Conservation (phyloP, 129 eudicot genomes). For the Erigeron canadensis region DNA sequence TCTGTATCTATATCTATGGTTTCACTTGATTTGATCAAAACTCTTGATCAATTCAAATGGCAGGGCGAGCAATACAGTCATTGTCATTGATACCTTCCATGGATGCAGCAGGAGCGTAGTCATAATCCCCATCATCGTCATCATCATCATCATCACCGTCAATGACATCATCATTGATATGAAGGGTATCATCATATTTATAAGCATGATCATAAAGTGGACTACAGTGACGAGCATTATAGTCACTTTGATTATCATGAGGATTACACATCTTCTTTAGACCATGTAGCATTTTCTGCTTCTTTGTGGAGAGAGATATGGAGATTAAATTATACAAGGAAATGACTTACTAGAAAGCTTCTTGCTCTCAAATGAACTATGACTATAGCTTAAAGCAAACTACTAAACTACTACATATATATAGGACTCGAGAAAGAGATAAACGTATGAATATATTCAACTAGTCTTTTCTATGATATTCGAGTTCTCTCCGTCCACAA, state of each 20-base stretch:
- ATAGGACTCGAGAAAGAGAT: slow-evolving; percentile 12
- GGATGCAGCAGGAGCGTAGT: slow-evolving; percentile 55
- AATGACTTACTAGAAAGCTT: slow-evolving; percentile 7
- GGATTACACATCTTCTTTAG: slow-evolving; percentile 21
- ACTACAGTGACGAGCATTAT: slow-evolving; percentile 20
- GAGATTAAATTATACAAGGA: background rate
- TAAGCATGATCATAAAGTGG: slow-evolving; percentile 14
- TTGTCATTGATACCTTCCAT: slow-evolving; percentile 24
- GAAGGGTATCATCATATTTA: slow-evolving; percentile 18
- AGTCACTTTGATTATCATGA: slow-evolving; percentile 17
- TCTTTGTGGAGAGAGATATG: slow-evolving; percentile 8
- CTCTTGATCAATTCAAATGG: slow-evolving; percentile 1
- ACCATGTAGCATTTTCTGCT: slow-evolving; percentile 27
- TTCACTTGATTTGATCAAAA: slow-evolving; percentile 16
- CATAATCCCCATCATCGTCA: slow-evolving; percentile 34
- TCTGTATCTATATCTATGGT: slow-evolving; percentile 28
- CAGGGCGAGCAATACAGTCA: slow-evolving; percentile 10
- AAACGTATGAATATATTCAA: slow-evolving; percentile 13
- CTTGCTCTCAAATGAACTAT: slow-evolving; percentile 5
- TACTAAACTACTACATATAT: slow-evolving; percentile 7
- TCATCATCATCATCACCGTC: slow-evolving; percentile 36
- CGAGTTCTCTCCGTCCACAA: slow-evolving; percentile 11
- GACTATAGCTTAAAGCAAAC: slow-evolving; percentile 1
- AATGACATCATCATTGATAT: slow-evolving; percentile 21
- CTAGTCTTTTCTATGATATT: slow-evolving; percentile 15